Base-by-base conservation (phyloP, 2,329 filamentous ascomycete species). In the Leptographium flavum region DNA sequence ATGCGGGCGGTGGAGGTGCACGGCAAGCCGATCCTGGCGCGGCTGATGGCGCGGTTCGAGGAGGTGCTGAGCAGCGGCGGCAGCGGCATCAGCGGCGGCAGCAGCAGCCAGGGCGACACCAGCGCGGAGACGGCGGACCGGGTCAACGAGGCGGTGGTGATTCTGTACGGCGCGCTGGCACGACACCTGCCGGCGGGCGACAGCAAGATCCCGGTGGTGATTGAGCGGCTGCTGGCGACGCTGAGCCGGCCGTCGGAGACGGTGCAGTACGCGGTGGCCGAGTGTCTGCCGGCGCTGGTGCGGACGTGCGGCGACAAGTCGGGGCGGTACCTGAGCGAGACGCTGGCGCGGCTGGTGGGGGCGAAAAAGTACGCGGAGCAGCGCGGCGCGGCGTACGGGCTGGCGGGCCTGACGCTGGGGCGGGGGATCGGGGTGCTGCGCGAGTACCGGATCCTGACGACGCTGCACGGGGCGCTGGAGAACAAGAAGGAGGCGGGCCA, bases 101-200 rank as follows among this genome's bases (percentile, higher is more conserved):
- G 60, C 85, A 83, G 58, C 82, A 79, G n/a, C n/a, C n/a, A n/a
- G n/a, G n/a, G n/a, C n/a, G n/a, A n/a, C n/a, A n/a, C n/a, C n/a
- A n/a, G n/a, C 47, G 87, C 81, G 1, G 79, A 88, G 53, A 77
- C 81, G 45, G 81, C 85, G 17, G 93, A 98, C 61, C 77, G 87
- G 48, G 83, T 96, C 51, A 95, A 95, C 54, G 92, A 98, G 64
- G 92, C 93, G 17, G 88, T 98, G 43, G 88, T 98, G 54, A 92
- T 98, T 55, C 82, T 98, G 60, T 98, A 98, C 56, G 92, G 92
- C 59, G 90, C 93, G 43, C 68, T 98, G 32, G 92, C 88, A 37
- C 79, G 85, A 43, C 92, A 98, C 67, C 67, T 98, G 48, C 77
- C 83, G 53, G 64, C 79, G 8, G 87, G 87, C n/a, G 92, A 98